Percentiles rank a stretch among this genome's conserved stretches.
Conservation (phyloP, 139 green algal species). For the Trebouxia sp. region DNA sequence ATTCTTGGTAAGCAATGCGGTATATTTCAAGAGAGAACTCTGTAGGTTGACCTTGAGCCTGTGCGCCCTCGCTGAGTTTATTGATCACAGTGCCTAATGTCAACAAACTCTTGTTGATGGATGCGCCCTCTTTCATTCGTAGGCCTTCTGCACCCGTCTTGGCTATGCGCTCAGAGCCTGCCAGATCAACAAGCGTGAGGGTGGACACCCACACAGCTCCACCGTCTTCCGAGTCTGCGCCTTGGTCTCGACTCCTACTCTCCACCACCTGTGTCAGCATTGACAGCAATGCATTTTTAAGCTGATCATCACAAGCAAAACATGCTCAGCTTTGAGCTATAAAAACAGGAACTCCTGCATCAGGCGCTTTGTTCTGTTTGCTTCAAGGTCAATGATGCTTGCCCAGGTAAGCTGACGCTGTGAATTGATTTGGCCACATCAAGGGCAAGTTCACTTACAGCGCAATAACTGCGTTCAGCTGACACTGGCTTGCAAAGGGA, state of each 20-base stretch:
- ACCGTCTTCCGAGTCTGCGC: constrained; percentile 49
- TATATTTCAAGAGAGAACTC: too few species aligned
- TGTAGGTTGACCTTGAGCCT: constrained; percentile 45
- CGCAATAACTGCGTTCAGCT: too few species aligned
- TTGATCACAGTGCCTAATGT: constrained; percentile 95
- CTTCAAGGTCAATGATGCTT: neutral
- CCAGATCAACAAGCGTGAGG: constrained; percentile 92
- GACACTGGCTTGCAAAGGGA: too few species aligned
- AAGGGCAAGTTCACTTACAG: too few species aligned
- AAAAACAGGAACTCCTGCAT: too few species aligned
- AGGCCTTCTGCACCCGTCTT: constrained; percentile 95
- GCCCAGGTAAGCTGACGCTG: neutral
- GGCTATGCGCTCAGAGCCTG: constrained; percentile 84
- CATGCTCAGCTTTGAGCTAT: too few species aligned
- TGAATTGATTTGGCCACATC: too few species aligned
- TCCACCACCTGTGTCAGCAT: constrained; percentile 70
- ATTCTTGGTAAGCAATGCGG: too few species aligned
- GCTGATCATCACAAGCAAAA: too few species aligned
- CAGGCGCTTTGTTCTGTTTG: too few species aligned
- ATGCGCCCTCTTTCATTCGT: constrained; percentile 90
- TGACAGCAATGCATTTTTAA: neutral
- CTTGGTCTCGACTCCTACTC: constrained; percentile 50
- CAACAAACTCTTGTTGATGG: constrained; percentile 94
- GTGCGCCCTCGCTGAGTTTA: constrained; percentile 85
- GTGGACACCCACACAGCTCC: constrained; percentile 78